Conservation (phyloP, 495 filamentous ascomycete species). For the Umbilicaria muhlenbergii region DNA sequence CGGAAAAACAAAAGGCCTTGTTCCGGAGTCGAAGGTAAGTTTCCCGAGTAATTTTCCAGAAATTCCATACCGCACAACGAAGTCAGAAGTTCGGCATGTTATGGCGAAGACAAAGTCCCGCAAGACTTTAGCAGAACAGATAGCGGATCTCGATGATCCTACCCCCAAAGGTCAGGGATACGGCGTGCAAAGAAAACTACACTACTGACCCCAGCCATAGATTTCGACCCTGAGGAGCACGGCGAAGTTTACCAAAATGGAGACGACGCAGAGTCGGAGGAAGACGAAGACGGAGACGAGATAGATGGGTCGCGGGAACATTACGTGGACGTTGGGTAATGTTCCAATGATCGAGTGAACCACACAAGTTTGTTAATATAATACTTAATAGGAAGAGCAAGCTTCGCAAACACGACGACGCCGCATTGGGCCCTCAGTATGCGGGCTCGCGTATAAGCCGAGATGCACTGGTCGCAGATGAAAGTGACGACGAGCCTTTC, state of each 20-base stretch:
- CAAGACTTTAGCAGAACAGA: constrained; percentile 44
- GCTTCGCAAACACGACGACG: constrained; percentile 54
- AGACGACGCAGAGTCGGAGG: constrained; percentile 27
- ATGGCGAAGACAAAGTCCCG: constrained; percentile 19
- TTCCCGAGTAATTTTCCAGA: no score
- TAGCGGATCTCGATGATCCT: constrained; percentile 47
- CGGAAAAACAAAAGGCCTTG: no score
- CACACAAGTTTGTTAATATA: not conserved
- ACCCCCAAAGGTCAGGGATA: constrained; percentile 38
- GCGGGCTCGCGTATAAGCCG: constrained; percentile 64
- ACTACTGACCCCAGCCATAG: constrained; percentile 26
- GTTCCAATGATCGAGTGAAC: not conserved
- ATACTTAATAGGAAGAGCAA: constrained; percentile 57
- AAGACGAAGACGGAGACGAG: constrained; percentile 24
- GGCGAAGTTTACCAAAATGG: constrained; percentile 36
- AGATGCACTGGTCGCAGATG: constrained; percentile 39
- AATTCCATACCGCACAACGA: no score
- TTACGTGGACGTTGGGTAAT: constrained; percentile 66
- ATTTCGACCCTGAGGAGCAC: constrained; percentile 79
- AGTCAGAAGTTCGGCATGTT: not conserved
- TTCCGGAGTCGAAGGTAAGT: no score
- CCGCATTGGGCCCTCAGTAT: constrained; percentile 64
- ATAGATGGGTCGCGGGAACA: constrained; percentile 55
- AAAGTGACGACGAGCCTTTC: constrained; percentile 22
- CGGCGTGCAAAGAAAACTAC: not conserved